Percentiles rank a stretch among this genome's conserved stretches.
Conservation (phyloP, 352 stramenopile species). For the Aphanomyces astaci region DNA sequence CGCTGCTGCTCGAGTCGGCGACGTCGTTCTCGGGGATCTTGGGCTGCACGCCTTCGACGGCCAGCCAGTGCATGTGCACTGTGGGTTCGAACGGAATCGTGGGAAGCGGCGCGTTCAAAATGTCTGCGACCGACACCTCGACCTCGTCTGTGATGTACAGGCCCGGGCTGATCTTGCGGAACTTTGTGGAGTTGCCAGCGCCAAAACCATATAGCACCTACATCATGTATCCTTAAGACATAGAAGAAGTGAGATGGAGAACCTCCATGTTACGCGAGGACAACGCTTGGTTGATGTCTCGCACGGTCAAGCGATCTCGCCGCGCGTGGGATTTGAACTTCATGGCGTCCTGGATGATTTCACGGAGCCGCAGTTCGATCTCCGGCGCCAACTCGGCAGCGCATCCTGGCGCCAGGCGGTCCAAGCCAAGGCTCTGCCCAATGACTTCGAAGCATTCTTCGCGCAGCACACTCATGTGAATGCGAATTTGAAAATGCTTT, state of each 20-base stretch:
- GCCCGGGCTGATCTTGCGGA: slow-evolving; percentile 31
- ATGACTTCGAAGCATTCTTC: slow-evolving; percentile 61
- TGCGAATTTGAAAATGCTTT: slow-evolving; percentile 7
- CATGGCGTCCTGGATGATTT: slow-evolving; percentile 77
- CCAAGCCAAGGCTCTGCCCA: slow-evolving; percentile 65
- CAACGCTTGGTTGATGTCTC: slow-evolving; percentile 73
- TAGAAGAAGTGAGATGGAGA: background rate
- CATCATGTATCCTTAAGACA: background rate
- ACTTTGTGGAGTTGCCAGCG: slow-evolving; percentile 32
- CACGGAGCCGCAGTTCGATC: slow-evolving; percentile 69
- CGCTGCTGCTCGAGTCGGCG: slow-evolving; percentile 52
- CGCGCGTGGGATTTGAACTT: slow-evolving; percentile 77
- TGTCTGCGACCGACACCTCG: slow-evolving; percentile 55
- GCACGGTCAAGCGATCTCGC: slow-evolving; percentile 42
- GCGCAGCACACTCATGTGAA: slow-evolving; percentile 63
- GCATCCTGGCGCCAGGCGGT: slow-evolving; percentile 56
- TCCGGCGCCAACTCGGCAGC: slow-evolving; percentile 61
- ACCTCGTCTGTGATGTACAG: slow-evolving; percentile 71
- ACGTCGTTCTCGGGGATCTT: slow-evolving; percentile 79
- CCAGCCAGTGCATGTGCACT: slow-evolving; percentile 76
- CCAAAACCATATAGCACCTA: slow-evolving; percentile 72
- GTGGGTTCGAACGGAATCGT: slow-evolving; percentile 61
- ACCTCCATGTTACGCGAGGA: slow-evolving; percentile 64
- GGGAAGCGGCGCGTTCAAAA: slow-evolving; percentile 67
- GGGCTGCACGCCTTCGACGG: slow-evolving; percentile 73